Evolutionary conservation across 208 protist species (phyloP).

Genomic region (Leptomonas seymouri): DNA sequence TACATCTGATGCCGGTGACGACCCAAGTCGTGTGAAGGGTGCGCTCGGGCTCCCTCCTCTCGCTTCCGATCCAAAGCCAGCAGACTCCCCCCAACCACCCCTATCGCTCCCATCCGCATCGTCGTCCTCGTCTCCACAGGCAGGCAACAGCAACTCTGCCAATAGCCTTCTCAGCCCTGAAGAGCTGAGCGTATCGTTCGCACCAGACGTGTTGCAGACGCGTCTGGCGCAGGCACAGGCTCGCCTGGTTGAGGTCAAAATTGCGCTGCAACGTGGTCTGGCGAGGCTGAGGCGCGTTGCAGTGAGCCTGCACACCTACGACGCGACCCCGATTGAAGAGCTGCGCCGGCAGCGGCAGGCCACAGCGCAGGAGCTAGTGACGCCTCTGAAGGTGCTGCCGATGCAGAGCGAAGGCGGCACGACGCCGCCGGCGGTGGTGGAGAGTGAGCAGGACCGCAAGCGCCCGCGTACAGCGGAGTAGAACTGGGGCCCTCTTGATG

Average conservation of each 20-base stretch:
- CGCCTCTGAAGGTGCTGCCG: slow-evolving; percentile 3
- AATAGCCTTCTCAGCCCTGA: neutral
- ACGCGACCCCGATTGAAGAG: slow-evolving; percentile 15
- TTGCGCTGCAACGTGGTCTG: slow-evolving; percentile 16
- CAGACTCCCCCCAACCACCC: too few relatives aligned
- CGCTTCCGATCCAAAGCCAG: neutral
- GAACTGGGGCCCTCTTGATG: neutral
- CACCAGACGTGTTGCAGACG: slow-evolving; percentile 4
- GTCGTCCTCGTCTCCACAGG: neutral
- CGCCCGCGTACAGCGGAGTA: slow-evolving; percentile 10
- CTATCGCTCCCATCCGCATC: neutral
- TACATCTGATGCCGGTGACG: neutral
- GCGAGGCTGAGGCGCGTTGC: slow-evolving; percentile 26
- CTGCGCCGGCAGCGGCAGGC: slow-evolving; percentile 19
- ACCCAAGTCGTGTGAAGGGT: neutral
- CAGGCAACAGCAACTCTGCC: neutral
- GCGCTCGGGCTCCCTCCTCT: slow-evolving; percentile 2
- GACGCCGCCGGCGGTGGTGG: neutral
- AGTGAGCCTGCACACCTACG: slow-evolving; percentile 21
- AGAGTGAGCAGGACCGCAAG: slow-evolving; percentile 13
- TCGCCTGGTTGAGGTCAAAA: neutral
- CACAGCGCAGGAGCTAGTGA: slow-evolving; percentile 1
- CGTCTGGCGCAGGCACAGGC: slow-evolving; percentile 19
- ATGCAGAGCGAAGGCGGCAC: too few relatives aligned
- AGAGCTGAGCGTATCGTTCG: slow-evolving; percentile 23